Evolutionary conservation across 768 basidiomycete genomes (phyloP).

Genomic region (Collybia sp.): DNA sequence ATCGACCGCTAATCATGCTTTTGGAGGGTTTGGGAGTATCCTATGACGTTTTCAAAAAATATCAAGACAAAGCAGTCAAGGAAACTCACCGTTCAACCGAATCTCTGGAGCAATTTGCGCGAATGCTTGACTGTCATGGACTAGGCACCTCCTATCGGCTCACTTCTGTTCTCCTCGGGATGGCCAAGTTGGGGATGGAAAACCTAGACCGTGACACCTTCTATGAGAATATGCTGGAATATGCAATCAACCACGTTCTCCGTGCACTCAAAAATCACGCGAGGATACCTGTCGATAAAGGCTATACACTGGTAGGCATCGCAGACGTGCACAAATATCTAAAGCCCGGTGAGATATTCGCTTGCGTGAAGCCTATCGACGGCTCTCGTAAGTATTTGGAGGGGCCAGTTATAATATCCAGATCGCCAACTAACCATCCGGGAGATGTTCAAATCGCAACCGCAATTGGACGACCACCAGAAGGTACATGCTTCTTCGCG

Average conservation of each 20-base stretch:
- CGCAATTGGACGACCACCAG: conserved; percentile 58
- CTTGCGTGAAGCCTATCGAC: conserved; percentile 42
- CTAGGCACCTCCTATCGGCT: conserved; percentile 55
- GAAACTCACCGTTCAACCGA: conserved; percentile 37
- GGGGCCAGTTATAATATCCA: conserved; percentile 52
- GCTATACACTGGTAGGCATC: conserved; percentile 68
- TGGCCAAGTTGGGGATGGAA: conserved; percentile 43
- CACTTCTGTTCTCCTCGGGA: conserved; percentile 42
- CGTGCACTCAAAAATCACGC: conserved; percentile 62
- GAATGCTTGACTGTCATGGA: conserved; percentile 50
- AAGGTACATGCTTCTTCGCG: conserved; percentile 42
- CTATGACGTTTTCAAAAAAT: conserved; percentile 44
- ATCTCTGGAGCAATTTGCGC: conserved; percentile 40
- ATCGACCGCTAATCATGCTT: conserved; percentile 67
- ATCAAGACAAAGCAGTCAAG: conserved; percentile 48
- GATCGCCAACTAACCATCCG: conserved; percentile 67
- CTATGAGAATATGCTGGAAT: conserved; percentile 47
- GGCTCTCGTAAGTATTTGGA: conserved; percentile 39
- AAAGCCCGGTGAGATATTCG: conserved; percentile 54
- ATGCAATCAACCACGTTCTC: conserved; percentile 57
- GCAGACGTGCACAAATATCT: conserved; percentile 60
- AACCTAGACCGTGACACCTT: conserved; percentile 36
- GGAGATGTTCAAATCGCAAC: conserved; percentile 58
- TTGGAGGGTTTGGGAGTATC: conserved; percentile 55
- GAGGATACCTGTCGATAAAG: conserved; percentile 59